phyloP scores from a whole-genome alignment of 192 early-diverging fungal genomes.

The Coemansia brasiliensis region DNA sequence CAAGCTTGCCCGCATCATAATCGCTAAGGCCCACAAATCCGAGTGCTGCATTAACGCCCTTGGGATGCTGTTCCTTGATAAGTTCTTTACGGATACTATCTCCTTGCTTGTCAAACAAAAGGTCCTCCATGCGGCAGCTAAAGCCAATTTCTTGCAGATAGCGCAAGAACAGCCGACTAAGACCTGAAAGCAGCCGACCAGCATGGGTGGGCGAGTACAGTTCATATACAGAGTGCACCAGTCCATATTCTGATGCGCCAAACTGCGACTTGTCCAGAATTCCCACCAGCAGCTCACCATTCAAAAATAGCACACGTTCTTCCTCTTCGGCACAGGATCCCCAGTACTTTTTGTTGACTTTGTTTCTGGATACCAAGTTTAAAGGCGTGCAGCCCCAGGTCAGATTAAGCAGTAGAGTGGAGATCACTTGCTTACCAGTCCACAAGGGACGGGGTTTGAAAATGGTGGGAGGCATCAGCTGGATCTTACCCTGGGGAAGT shows the following conservation, averaged over 20 bases:
- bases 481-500: slow-evolving; percentile 68
- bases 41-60: slow-evolving; percentile 71
- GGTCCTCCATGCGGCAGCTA: slow-evolving; percentile 98
- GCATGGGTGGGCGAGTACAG: slow-evolving; percentile 88
- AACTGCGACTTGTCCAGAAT: slow-evolving; percentile 98
- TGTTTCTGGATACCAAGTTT: slow-evolving; percentile 86
- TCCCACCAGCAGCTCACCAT: slow-evolving; percentile 88
- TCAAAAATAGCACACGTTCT: slow-evolving; percentile 74
- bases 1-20: slow-evolving; percentile 39
- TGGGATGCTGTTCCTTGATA: slow-evolving; percentile 59
- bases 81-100: slow-evolving; percentile 74
- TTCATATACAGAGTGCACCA: slow-evolving; percentile 96
- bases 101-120: slow-evolving; percentile 81
- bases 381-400: slow-evolving; percentile 72
- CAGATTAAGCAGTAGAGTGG: slow-evolving; percentile 91
- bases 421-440: slow-evolving; percentile 98
- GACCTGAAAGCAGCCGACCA: slow-evolving; percentile 85
- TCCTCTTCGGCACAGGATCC: slow-evolving; percentile 79
- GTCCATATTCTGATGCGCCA: slow-evolving; percentile 86
- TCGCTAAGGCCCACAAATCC: slow-evolving; percentile 72
- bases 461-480: slow-evolving; percentile 85
- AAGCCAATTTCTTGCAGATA: slow-evolving; percentile 91
- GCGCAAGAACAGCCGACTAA: slow-evolving; percentile 86
- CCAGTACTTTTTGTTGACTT: slow-evolving; percentile 86
- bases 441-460: slow-evolving; percentile 83